Evolutionary conservation across 1,139 yeast species (phyloP), one percentile per base, ranked within the genome.

Genomic region (Meyerozyma elateridarum): DNA sequence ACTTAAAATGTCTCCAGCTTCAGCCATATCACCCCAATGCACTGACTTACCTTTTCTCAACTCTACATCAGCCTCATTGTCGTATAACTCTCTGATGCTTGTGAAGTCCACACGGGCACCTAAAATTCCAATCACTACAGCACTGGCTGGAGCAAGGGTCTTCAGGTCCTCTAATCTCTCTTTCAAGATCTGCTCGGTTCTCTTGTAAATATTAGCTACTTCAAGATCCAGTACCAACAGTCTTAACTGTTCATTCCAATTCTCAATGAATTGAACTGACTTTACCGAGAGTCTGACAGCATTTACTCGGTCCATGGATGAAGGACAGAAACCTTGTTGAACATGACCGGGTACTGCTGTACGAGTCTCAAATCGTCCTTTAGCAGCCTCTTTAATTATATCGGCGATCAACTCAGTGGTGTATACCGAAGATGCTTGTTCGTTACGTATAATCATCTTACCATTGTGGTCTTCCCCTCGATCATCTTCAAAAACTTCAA

Each of bases 271-370:
- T 41, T 78, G 77, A 36, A 82, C 75, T 16, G 88, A 80, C 50
- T 73, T 76, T 35, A 81, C 73, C 0, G 88, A 81, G 41, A 79
- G 75, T 52, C 84, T 73, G 2, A 79, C 74, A 4, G 88, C 88
- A 49, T 70, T 66, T 7, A 83, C 77, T 57, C 93, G 68, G 51
- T 83, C 93, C 64, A 79, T 79, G 31, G 88, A 78, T 3, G 85
- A 74, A 36, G 93, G 91, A n/a, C 78, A 65, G 35, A 75, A 79
- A 48, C 93, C 93, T 55, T 83, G 91, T 61, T 83, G 91, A 28
- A 83, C 88, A 51, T 83, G 91, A 18, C 93, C 91, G 26, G 91
- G 91, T 38, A 79, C 67, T 3, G 91, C 91, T 5, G 88, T 76
- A 51, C 82, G 74, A 21, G 85, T 78, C 49, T 82, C 91, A 47